Percentiles rank a stretch among this genome's conserved stretches.
These are phyloP conservation scores for Crithidia acanthocephali DNA, from an alignment of 208 protist species.

Conservation along the genomic window DNA sequence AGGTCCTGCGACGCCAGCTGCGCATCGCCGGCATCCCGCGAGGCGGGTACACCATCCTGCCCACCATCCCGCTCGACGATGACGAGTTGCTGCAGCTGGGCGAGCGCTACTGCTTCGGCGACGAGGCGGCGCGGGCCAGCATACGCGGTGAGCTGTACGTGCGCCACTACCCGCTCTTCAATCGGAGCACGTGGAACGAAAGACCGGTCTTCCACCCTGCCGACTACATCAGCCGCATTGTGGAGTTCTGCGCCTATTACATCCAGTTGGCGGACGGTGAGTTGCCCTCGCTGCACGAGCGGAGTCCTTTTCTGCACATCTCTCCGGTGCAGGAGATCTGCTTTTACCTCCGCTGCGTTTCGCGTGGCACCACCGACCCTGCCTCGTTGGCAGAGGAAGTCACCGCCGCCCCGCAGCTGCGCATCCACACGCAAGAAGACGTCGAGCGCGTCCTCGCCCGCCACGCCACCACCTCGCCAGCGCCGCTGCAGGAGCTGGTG, in stretches of 20 bases:
- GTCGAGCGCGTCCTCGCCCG: slow-evolving; percentile 7
- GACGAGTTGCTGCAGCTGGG: slow-evolving; percentile 64
- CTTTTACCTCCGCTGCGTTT: slow-evolving; percentile 32
- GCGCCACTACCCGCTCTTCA: slow-evolving; percentile 52
- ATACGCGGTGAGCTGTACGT: slow-evolving; percentile 49
- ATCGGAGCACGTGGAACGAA: slow-evolving; percentile 16
- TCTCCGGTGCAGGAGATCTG: slow-evolving; percentile 64
- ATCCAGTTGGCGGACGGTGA: slow-evolving; percentile 26
- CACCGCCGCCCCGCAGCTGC: slow-evolving; percentile 12
- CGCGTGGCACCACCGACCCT: slow-evolving; percentile 9
- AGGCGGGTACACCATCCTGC: slow-evolving; percentile 74
- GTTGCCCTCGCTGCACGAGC: slow-evolving; percentile 16
- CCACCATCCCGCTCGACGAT: slow-evolving; percentile 61
- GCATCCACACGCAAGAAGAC: slow-evolving; percentile 22
- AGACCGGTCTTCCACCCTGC: slow-evolving; percentile 68
- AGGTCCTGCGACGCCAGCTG: slow-evolving; percentile 61
- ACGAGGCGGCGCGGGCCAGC: slow-evolving; percentile 40
- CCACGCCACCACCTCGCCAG: neutral
- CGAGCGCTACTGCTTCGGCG: slow-evolving; percentile 50
- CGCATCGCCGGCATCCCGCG: slow-evolving; percentile 71
- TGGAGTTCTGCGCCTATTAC: slow-evolving; percentile 58
- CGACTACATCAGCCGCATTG: slow-evolving; percentile 68
- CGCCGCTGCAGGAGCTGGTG: neutral
- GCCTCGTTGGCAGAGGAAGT: neutral
- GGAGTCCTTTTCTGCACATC: slow-evolving; percentile 72